Conservation (phyloP, 257 asterid species). For the Primulina eburnea region DNA sequence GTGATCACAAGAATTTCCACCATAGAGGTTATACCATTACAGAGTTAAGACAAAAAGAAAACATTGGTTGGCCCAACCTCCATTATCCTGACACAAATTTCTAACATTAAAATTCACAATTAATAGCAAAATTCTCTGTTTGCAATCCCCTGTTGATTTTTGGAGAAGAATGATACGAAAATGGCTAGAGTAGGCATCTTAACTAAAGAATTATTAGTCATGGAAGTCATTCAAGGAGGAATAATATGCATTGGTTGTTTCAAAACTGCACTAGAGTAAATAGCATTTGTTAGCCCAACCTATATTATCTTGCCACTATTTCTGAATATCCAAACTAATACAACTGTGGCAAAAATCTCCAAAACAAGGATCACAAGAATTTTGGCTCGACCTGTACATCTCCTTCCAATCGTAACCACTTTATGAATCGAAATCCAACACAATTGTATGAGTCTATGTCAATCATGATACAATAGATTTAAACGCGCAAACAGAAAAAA, state of each 20-base stretch:
- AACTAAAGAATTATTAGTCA: not conserved
- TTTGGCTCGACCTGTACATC: not conserved
- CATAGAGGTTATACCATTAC: not conserved
- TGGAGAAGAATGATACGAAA: not conserved
- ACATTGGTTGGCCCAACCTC: not conserved
- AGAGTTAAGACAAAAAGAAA: not conserved
- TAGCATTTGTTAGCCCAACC: not conserved
- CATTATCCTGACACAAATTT: not conserved
- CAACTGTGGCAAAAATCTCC: not conserved
- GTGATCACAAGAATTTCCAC: not conserved
- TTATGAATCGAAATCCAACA: slow-evolving; percentile 18
- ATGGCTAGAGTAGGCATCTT: not conserved
- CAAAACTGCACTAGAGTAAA: not conserved
- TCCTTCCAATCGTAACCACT: slow-evolving; percentile 5
- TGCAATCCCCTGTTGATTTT: not conserved
- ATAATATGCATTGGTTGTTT: not conserved
- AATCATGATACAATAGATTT: slow-evolving; percentile 4
- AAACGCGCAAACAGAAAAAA: slow-evolving; percentile 25
- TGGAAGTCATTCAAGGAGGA: not conserved
- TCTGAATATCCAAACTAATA: not conserved
- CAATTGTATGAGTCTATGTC: slow-evolving; percentile 8
- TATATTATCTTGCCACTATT: not conserved
- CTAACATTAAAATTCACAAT: not conserved
- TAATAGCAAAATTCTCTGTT: not conserved
- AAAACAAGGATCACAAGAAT: not conserved